Evolutionary conservation across 78 protist species (phyloP).

Genomic region (Paratrimastix pyriformis): DNA sequence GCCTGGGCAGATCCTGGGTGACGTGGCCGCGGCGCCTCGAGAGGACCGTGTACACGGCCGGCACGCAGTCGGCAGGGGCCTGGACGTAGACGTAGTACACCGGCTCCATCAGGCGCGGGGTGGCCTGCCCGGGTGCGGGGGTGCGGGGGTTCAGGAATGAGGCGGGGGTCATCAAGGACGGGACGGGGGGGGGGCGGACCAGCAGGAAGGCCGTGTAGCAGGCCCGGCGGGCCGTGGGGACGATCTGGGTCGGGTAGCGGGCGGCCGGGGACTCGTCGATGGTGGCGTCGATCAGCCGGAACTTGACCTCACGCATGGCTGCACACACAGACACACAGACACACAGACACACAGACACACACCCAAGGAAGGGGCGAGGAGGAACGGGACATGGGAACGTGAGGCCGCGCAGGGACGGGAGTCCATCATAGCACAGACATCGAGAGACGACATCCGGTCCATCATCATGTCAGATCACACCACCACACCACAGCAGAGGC

Average conservation of each 20-base stretch:
- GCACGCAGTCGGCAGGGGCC: slow-evolving; percentile 79
- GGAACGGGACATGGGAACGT: too few species aligned
- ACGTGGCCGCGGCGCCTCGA: slow-evolving; percentile 46
- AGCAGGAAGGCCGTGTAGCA: slow-evolving; percentile 62
- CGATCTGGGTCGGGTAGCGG: slow-evolving; percentile 65
- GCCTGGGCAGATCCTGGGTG: not conserved
- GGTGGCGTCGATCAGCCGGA: slow-evolving; percentile 67
- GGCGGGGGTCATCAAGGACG: too few species aligned
- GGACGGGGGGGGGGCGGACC: slow-evolving; percentile 6
- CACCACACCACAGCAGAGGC: too few species aligned
- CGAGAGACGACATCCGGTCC: too few species aligned
- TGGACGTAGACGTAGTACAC: slow-evolving; percentile 72
- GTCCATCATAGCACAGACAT: too few species aligned
- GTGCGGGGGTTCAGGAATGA: not conserved
- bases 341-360: too few species aligned
- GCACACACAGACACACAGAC: not conserved
- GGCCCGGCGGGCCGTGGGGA: slow-evolving; percentile 85
- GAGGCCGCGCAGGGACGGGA: too few species aligned
- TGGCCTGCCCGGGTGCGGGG: slow-evolving; percentile 61
- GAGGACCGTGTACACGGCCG: slow-evolving; percentile 76
- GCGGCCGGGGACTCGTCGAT: slow-evolving; percentile 66
- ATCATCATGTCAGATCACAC: too few species aligned
- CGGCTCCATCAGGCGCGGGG: slow-evolving; percentile 96
- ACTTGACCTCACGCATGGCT: slow-evolving; percentile 71
- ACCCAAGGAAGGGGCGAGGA: too few species aligned